These are phyloP conservation scores for Penicillium fuscoglaucum DNA, from an alignment of 2,329 filamentous ascomycete genomes.

Conservation along the genomic window DNA sequence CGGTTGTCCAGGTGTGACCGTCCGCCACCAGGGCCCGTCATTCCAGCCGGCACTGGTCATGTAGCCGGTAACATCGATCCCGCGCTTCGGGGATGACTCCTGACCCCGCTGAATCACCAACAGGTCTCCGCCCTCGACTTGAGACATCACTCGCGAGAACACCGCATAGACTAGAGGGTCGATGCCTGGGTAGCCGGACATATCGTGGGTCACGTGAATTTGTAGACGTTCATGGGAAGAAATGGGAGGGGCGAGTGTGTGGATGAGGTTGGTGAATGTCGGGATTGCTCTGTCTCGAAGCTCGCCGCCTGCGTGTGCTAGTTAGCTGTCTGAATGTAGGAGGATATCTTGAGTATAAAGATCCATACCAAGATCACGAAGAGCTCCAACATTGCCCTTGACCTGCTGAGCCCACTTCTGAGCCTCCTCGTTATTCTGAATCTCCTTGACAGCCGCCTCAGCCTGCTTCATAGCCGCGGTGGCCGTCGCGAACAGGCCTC, in stretches of 20 bases:
- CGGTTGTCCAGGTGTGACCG: constrained; percentile 56
- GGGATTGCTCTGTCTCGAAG: constrained; percentile 82
- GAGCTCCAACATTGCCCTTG: constrained; percentile 77
- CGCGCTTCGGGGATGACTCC: constrained; percentile 71
- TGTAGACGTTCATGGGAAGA: constrained; percentile 94
- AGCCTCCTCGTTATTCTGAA: constrained; percentile 94
- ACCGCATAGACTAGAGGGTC: constrained; percentile 89
- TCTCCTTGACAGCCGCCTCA: constrained; percentile 88
- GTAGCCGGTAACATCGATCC: constrained; percentile 46
- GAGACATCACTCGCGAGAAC: constrained; percentile 96
- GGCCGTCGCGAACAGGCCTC: constrained; percentile 78
- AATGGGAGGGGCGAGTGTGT: constrained; percentile 94
- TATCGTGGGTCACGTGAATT: constrained; percentile 96
- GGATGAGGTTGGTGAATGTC: constrained; percentile 90
- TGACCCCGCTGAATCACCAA: constrained; percentile 91
- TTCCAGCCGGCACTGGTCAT: constrained; percentile 65
- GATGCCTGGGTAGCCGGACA: constrained; percentile 89
- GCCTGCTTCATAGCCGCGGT: constrained; percentile 77
- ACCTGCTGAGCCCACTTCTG: constrained; percentile 96
- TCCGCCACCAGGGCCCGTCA: constrained; percentile 94
- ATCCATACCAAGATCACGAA: constrained; percentile 70
- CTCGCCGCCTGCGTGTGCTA: constrained; percentile 68
- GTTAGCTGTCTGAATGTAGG: constrained; percentile 4
- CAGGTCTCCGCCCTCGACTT: constrained; percentile 94
- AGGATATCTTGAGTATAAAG: not conserved